phyloP scores from a whole-genome alignment of 2,329 filamentous ascomycete genomes.

The Stemphylium beticola region DNA sequence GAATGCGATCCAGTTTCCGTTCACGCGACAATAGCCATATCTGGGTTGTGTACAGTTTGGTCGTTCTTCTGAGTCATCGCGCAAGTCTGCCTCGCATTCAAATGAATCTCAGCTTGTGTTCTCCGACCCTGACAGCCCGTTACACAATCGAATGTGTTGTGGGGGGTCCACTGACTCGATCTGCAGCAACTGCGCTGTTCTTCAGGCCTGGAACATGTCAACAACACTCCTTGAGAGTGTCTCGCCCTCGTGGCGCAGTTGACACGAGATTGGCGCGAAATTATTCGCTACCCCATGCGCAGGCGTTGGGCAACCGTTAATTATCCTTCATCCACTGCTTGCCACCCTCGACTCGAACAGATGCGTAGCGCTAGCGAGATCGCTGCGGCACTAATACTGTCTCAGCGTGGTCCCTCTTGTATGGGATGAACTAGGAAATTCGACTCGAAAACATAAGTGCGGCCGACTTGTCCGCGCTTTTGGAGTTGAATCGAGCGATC shows the following conservation, averaged over 20 bases:
- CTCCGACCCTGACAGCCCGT: constrained; percentile 1
- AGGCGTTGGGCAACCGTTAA: not conserved
- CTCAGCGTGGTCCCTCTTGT: not conserved
- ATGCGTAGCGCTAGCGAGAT: constrained; percentile 1
- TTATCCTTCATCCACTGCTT: not conserved
- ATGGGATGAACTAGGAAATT: not conserved
- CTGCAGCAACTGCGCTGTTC: constrained; percentile 1
- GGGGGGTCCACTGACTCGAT: constrained; percentile 13
- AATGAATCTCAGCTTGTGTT: constrained; percentile 1
- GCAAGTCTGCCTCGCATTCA: not conserved
- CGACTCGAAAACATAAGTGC: not conserved
- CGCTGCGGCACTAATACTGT: not conserved
- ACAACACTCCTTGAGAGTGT: not conserved
- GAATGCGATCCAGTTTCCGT: not conserved
- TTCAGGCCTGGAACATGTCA: not conserved
- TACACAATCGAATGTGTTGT: constrained; percentile 8
- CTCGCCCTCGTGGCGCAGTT: not conserved
- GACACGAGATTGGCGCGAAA: not conserved
- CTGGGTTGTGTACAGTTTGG: not conserved
- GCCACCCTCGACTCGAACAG: constrained; percentile 2
- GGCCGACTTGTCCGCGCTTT: not conserved
- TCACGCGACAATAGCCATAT: not conserved
- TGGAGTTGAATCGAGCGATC: not conserved
- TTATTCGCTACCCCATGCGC: not conserved
- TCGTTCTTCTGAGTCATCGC: not conserved